Conservation (phyloP, 306 rosid genomes). For the Cajanus cajan region DNA sequence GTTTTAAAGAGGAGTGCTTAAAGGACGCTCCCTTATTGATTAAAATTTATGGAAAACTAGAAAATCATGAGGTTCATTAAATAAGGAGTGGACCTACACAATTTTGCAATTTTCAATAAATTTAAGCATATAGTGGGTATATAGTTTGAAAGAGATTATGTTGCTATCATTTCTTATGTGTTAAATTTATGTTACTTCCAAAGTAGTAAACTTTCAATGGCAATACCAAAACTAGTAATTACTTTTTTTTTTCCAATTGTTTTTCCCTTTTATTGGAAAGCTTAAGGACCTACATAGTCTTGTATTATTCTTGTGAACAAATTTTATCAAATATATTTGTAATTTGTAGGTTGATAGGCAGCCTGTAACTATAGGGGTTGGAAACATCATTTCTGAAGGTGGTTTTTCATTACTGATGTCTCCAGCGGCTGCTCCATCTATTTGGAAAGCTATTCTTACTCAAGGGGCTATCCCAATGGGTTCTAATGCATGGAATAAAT, state of each 20-base stretch:
- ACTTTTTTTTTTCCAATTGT: not conserved
- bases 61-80: not conserved
- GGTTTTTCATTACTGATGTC: slow-evolving; percentile 85
- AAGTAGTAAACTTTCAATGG: slow-evolving; percentile 6
- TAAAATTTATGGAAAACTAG: not conserved
- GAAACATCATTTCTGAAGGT: slow-evolving; percentile 76
- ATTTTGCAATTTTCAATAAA: not conserved
- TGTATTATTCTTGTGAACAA: slow-evolving; percentile 10
- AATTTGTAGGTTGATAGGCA: slow-evolving; percentile 67
- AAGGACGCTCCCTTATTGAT: not conserved
- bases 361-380: slow-evolving; percentile 89
- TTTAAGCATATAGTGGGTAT: not conserved
- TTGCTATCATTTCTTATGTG: not conserved
- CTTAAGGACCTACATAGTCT: not conserved
- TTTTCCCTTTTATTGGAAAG: not conserved
- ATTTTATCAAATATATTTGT: slow-evolving; percentile 16
- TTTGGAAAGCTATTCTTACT: slow-evolving; percentile 77
- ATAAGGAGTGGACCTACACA: not conserved
- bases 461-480: slow-evolving; percentile 88
- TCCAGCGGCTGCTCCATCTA: slow-evolving; percentile 76
- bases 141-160: not conserved
- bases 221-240: not conserved
- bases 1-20: not conserved
- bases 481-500: slow-evolving; percentile 79
- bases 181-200: not conserved